Evolutionary conservation across 345 rosid species (phyloP).

Genomic region (Diplotaxis tenuifolia): DNA sequence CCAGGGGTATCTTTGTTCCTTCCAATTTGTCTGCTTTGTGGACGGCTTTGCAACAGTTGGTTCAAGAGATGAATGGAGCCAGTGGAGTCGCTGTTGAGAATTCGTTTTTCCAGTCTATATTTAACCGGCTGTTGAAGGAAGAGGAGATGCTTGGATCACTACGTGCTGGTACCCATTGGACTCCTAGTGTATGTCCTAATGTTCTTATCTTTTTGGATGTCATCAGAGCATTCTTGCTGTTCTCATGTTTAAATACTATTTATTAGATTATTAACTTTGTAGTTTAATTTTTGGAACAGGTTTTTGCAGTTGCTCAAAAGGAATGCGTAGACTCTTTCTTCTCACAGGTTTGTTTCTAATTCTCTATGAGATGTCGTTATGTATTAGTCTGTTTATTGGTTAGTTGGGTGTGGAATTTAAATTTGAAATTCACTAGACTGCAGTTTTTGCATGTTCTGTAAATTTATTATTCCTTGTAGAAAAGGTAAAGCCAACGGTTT

Average conservation of each 20-base stretch:
- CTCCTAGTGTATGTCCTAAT: conserved; percentile 85
- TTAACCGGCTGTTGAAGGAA: conserved; percentile 75
- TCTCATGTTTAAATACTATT: conserved; percentile 6
- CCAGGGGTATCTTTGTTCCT: conserved; percentile 87
- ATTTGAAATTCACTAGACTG: conserved; percentile 4
- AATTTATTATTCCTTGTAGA: conserved; percentile 6
- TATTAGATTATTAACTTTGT: not conserved
- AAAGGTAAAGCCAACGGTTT: conserved; percentile 1
- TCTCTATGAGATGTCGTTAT: not conserved
- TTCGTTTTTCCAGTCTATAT: conserved; percentile 83
- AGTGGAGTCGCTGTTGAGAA: conserved; percentile 75
- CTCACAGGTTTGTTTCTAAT: conserved; percentile 72
- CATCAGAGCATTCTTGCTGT: conserved; percentile 19
- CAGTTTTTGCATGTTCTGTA: conserved; percentile 5
- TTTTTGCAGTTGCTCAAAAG: conserved; percentile 82
- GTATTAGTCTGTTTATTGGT: not conserved
- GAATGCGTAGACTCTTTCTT: conserved; percentile 89
- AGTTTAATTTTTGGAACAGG: conserved; percentile 47
- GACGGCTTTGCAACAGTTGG: conserved; percentile 73
- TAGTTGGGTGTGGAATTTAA: not conserved
- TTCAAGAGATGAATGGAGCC: conserved; percentile 89
- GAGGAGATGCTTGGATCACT: conserved; percentile 88
- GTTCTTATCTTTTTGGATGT: too few relatives aligned
- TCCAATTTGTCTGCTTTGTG: conserved; percentile 71
- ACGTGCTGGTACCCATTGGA: conserved; percentile 98